These are phyloP conservation scores for Ceriops zippeliana DNA, from an alignment of 345 rosid species.

Conservation along the genomic window DNA sequence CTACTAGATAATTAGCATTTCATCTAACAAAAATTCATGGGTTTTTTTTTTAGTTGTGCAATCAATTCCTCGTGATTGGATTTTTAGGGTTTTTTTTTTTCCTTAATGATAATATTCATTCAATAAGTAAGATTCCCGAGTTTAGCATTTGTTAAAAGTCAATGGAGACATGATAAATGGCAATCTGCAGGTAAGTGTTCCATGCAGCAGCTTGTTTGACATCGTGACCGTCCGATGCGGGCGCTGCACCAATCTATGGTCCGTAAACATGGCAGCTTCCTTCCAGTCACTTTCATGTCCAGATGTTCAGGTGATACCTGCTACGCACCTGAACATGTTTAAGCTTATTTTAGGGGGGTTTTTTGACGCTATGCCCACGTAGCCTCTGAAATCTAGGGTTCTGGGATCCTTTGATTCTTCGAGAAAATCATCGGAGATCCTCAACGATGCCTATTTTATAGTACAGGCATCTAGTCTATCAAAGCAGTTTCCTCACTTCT, in stretches of 20 bases:
- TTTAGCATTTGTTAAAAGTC: too few relatives aligned
- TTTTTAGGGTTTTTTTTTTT: too few relatives aligned
- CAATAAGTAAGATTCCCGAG: background rate
- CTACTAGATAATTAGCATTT: too few relatives aligned
- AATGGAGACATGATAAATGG: background rate
- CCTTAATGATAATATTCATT: background rate
- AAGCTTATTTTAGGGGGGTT: constrained; percentile 22
- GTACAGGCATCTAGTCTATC: constrained; percentile 32
- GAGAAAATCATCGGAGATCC: constrained; percentile 24
- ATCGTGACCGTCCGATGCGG: constrained; percentile 97
- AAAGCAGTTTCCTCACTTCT: constrained; percentile 22
- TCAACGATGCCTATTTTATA: constrained; percentile 1
- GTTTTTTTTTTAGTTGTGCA: too few relatives aligned
- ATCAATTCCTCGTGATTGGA: too few relatives aligned
- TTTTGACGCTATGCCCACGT: background rate
- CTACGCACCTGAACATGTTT: background rate
- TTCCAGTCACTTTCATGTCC: constrained; percentile 80
- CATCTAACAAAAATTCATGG: too few relatives aligned
- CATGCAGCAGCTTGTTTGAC: constrained; percentile 81
- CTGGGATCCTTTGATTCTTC: constrained; percentile 14
- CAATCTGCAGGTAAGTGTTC: constrained; percentile 79
- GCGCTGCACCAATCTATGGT: constrained; percentile 93
- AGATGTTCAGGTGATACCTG: constrained; percentile 53
- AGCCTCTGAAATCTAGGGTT: constrained; percentile 40
- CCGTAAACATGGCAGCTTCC: constrained; percentile 95